Conservation (phyloP, 2,329 filamentous ascomycete species). For the Trichoderma simmonsii region DNA sequence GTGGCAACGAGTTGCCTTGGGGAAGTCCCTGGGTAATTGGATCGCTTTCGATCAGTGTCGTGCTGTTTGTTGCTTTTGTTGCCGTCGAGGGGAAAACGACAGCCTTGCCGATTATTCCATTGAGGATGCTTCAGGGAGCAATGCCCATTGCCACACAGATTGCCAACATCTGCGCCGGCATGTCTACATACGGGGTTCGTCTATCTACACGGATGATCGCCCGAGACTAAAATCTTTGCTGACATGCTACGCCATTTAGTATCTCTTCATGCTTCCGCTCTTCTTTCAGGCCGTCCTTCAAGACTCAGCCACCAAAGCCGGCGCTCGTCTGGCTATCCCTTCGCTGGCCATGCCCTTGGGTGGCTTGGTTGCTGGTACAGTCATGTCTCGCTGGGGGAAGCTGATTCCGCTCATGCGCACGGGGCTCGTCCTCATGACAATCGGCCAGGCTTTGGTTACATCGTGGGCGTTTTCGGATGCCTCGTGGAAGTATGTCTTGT, state of each 20-base stretch:
- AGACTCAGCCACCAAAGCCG: constrained; percentile 62
- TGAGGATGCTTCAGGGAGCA: constrained; percentile 54
- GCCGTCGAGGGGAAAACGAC: constrained; percentile 46
- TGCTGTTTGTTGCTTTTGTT: constrained; percentile 45
- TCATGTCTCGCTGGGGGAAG: constrained; percentile 56
- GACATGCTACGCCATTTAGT: constrained; percentile 33
- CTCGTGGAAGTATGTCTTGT: constrained; percentile 53
- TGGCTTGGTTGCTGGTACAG: constrained; percentile 53
- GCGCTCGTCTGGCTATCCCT: constrained; percentile 61
- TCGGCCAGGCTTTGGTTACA: constrained; percentile 52
- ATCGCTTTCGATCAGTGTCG: constrained; percentile 42
- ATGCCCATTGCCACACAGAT: constrained; percentile 54
- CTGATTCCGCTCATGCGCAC: constrained; percentile 50
- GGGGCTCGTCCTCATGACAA: constrained; percentile 49
- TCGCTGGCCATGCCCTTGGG: constrained; percentile 58
- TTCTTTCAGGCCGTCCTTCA: constrained; percentile 67
- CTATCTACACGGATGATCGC: neutral
- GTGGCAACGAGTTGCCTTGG: constrained; percentile 56
- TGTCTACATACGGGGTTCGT: constrained; percentile 60
- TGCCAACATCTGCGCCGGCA: constrained; percentile 58
- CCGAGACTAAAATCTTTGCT: neutral
- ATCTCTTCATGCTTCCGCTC: constrained; percentile 67
- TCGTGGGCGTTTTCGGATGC: constrained; percentile 49
- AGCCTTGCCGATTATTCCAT: constrained; percentile 53
- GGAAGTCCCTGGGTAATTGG: constrained; percentile 45